phyloP scores from a whole-genome alignment of 257 asterid genomes.

The Rehmannia glutinosa region DNA sequence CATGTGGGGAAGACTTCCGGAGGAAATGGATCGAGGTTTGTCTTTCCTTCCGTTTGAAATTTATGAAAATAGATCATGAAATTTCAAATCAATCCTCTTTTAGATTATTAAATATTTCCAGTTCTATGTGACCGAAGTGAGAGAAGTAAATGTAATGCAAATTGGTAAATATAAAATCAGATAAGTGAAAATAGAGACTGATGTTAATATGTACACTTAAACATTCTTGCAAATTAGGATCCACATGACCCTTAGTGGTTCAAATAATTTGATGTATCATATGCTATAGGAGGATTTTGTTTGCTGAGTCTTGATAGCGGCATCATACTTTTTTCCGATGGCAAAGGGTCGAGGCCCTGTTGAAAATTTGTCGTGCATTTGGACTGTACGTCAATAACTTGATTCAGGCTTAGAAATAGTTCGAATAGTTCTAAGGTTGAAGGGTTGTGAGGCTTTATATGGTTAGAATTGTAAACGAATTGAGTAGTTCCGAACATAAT shows the following conservation, averaged over 20 bases:
- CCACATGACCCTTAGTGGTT: not conserved
- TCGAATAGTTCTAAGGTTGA: too few relatives aligned
- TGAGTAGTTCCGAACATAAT: too few relatives aligned
- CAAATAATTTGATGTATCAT: not conserved
- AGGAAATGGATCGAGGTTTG: constrained; percentile 92
- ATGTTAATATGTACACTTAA: not conserved
- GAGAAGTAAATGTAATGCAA: not conserved
- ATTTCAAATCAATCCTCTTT: not conserved
- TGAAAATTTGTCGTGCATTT: not conserved
- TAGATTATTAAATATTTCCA: not conserved
- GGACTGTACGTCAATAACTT: not conserved
- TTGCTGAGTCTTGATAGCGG: not conserved
- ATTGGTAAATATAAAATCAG: not conserved
- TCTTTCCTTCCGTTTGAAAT: constrained; percentile 6
- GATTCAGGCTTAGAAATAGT: too few relatives aligned
- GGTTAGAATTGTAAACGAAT: too few relatives aligned
- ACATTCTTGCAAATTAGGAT: not conserved
- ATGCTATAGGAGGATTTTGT: not conserved
- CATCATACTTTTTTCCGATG: not conserved
- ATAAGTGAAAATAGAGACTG: not conserved
- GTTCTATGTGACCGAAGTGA: not conserved
- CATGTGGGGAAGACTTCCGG: constrained; percentile 76
- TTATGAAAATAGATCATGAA: constrained; percentile 6
- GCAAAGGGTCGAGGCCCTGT: not conserved
- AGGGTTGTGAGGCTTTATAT: too few relatives aligned